Conservation (phyloP, 2,329 filamentous ascomycete genomes). For the Ophiosphaerella herpotricha region DNA sequence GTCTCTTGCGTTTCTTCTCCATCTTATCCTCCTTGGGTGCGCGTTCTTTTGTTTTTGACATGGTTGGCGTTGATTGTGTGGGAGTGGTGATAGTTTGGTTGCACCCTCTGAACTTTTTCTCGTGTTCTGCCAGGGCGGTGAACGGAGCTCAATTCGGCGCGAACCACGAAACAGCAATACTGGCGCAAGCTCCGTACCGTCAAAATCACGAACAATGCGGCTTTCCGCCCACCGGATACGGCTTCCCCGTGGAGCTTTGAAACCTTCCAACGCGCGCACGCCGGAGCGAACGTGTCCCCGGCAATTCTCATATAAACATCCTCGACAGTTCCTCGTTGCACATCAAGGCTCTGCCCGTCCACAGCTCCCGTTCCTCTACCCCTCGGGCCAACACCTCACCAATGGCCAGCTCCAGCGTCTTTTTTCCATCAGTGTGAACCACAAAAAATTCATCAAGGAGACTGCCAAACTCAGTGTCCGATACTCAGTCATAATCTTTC, state of each 20-base stretch:
- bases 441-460: slow-evolving; percentile 69
- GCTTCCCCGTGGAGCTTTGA: slow-evolving; percentile 29
- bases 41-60: slow-evolving; percentile 17
- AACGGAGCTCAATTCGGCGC: slow-evolving; percentile 19
- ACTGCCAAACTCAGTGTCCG: slow-evolving; percentile 73
- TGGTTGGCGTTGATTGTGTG: slow-evolving; percentile 13
- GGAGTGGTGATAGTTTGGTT: slow-evolving; percentile 6
- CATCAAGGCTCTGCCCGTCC: slow-evolving; percentile 57
- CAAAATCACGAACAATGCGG: slow-evolving; percentile 33
- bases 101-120: slow-evolving; percentile 24
- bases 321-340: slow-evolving; percentile 55
- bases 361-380: slow-evolving; percentile 68
- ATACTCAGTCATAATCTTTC: slow-evolving; percentile 69
- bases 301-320: slow-evolving; percentile 63
- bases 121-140: slow-evolving; percentile 29
- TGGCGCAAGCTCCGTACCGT: slow-evolving; percentile 4
- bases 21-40: slow-evolving; percentile 24
- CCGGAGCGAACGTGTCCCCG: slow-evolving; percentile 44
- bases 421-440: slow-evolving; percentile 72
- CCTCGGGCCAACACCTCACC: slow-evolving; percentile 50
- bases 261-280: slow-evolving; percentile 19
- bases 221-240: slow-evolving; percentile 32
- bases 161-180: slow-evolving; percentile 11
- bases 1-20: slow-evolving; percentile 43
- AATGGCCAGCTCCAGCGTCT: slow-evolving; percentile 64